Evolutionary conservation across 257 asterid genomes (phyloP), one percentile per base, ranked within the genome.

Genomic region (Ocimum tenuiflorum): DNA sequence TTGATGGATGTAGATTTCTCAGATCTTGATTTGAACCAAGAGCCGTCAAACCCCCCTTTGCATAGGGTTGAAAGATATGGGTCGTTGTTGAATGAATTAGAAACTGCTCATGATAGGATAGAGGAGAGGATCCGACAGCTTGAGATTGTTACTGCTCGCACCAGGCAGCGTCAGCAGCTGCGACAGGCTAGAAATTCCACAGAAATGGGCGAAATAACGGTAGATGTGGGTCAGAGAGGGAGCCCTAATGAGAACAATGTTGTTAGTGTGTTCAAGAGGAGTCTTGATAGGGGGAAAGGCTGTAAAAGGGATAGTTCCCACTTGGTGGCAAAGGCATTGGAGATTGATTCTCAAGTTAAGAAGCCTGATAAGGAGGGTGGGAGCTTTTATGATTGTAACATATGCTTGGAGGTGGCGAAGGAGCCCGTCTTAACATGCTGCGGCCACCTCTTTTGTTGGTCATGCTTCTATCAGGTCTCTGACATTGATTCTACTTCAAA

Each of bases 21-120:
- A 80, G 95, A 80, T 77, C 91, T 85, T 70, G 92, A 87, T 82
- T 87, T 87, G 84, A 87, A 88, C 80, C 95, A 81, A 77, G 95
- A 81, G 48, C 92, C 95, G 3, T 8, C 42, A 24, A 81, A 77
- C 60, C 82, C 65, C 31, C 67, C 86, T 53, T 56, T 70, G 71
- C 83, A 65, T 65, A 69, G 88, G 63, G 79, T 60, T 52, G 60
- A 72, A 19, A 74, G 86, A 47, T 73, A 79, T 29, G 84, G 85
- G 56, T 83, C 89, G 52, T 33, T 81, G 58, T 48, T 81, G 78
- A 77, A 72, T 74, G 94, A 81, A 42, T 66, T 83, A 77, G 94
- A 79, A 64, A 71, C 80, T 60, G 79, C 84, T 48, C 86, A 88
- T 63, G 82, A 65, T 56, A 79, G 86, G 82, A 87, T 89, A 59